Conservation (phyloP, 805 yeast genomes). For the Zygotorulaspora chibaensis region DNA sequence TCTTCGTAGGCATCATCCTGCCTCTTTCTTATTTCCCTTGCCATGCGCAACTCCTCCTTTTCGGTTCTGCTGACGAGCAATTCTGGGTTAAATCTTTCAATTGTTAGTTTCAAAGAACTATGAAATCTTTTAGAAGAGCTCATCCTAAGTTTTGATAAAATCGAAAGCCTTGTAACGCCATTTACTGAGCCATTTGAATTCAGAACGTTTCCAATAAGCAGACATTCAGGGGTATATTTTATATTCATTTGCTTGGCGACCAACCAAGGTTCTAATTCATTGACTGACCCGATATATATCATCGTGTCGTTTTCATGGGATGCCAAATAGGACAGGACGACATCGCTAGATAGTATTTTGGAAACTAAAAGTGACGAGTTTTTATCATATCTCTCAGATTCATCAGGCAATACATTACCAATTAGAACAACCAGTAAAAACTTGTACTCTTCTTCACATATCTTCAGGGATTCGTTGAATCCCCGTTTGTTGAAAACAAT, state of each 20-base stretch:
- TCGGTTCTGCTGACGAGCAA: conserved; percentile 56
- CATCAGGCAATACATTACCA: conserved; percentile 36
- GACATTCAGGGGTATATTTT: conserved; percentile 52
- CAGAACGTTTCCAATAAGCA: conserved; percentile 50
- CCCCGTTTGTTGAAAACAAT: conserved; percentile 19
- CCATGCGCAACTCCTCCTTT: conserved; percentile 51
- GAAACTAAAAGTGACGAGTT: conserved; percentile 42
- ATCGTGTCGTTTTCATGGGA: conserved; percentile 41
- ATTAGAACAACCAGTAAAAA: conserved; percentile 54
- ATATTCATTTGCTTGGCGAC: conserved; percentile 54
- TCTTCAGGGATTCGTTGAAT: conserved; percentile 42
- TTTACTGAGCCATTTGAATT: conserved; percentile 39
- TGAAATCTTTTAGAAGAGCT: conserved; percentile 34
- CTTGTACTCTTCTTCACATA: conserved; percentile 40
- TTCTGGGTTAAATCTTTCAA: conserved; percentile 59
- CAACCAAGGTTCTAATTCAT: conserved; percentile 61
- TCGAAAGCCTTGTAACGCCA: conserved; percentile 35
- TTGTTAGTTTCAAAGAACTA: conserved; percentile 38
- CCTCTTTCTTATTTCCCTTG: conserved; percentile 54
- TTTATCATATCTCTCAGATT: conserved; percentile 13
- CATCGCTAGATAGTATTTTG: conserved; percentile 43
- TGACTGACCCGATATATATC: conserved; percentile 61
- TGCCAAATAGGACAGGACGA: conserved; percentile 39
- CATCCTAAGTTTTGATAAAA: conserved; percentile 30
- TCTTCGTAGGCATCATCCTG: conserved; percentile 66